phyloP scores from a whole-genome alignment of 129 eudicot genomes.

The Logfia minima region DNA sequence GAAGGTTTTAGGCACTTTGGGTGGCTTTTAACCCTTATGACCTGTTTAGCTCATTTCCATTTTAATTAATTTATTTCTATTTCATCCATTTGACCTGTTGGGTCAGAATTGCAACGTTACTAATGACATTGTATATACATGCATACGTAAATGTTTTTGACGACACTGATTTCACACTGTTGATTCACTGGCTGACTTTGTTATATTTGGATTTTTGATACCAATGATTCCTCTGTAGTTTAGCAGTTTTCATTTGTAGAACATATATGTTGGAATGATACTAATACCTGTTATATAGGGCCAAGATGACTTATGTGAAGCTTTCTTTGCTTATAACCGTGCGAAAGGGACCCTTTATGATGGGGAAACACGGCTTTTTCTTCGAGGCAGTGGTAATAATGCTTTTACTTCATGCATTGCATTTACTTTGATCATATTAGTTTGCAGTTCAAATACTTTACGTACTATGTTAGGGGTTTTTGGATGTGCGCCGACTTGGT shows the following conservation, averaged over 20 bases:
- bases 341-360: constrained; percentile 99
- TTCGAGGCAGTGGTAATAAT: constrained; percentile 69
- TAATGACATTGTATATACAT: not conserved
- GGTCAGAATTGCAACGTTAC: not conserved
- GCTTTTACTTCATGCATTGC: not conserved
- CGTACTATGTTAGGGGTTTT: not conserved
- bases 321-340: constrained; percentile 83
- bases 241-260: too few relatives aligned
- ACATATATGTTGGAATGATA: not conserved
- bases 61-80: too few relatives aligned
- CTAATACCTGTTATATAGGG: constrained; percentile 57
- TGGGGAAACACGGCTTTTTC: constrained; percentile 95
- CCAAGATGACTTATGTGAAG: constrained; percentile 95
- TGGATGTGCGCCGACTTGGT: too few relatives aligned
- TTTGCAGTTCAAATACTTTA: not conserved
- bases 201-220: not conserved
- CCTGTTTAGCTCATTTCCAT: not conserved
- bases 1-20: not conserved
- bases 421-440: not conserved
- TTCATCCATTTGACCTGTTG: not conserved
- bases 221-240: not conserved
- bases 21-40: not conserved
- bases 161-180: not conserved
- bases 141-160: not conserved
- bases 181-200: not conserved